A percentile compares a stretch with the other conserved stretches of the same genome.
These are phyloP conservation scores for Crithidia mellificae DNA, from an alignment of 208 protist genomes.

Conservation along the genomic window DNA sequence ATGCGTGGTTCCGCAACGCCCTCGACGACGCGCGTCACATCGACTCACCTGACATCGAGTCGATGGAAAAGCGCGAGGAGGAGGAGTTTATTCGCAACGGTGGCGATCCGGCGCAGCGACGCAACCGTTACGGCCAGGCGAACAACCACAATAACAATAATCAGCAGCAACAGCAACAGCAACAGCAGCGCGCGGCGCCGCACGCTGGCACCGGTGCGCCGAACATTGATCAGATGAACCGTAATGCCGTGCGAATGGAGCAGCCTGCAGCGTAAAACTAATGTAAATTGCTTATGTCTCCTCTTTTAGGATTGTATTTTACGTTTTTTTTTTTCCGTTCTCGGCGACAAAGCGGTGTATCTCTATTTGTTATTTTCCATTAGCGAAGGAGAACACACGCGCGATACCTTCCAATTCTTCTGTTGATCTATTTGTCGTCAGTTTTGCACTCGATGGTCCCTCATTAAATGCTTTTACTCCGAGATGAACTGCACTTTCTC, in stretches of 20 bases:
- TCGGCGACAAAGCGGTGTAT: no score
- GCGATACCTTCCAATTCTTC: no score
- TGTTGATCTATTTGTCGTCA: no score
- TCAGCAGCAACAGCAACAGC: slow-evolving; percentile 18
- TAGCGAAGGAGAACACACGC: no score
- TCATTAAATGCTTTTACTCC: no score
- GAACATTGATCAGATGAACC: slow-evolving; percentile 20
- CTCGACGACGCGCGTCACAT: slow-evolving; percentile 42
- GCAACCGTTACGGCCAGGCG: slow-evolving; percentile 34
- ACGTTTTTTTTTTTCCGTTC: no score
- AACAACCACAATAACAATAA: slow-evolving; percentile 21
- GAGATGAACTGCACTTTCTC: no score
- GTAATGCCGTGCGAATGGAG: slow-evolving; percentile 21
- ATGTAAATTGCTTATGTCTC: no score
- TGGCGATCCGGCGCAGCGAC: slow-evolving; percentile 31
- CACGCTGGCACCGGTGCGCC: slow-evolving; percentile 1
- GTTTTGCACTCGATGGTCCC: no score
- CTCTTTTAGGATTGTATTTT: no score
- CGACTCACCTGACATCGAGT: slow-evolving; percentile 49
- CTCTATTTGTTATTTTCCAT: no score
- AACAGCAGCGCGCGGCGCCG: slow-evolving; percentile 4
- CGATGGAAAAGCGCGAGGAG: slow-evolving; percentile 48
- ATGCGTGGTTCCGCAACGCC: slow-evolving; percentile 56
- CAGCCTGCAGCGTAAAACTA: slow-evolving; percentile 15
- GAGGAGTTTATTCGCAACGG: slow-evolving; percentile 30